phyloP scores from a whole-genome alignment of 371 early-diverging fungal genomes.

The Mucor mucedo region DNA sequence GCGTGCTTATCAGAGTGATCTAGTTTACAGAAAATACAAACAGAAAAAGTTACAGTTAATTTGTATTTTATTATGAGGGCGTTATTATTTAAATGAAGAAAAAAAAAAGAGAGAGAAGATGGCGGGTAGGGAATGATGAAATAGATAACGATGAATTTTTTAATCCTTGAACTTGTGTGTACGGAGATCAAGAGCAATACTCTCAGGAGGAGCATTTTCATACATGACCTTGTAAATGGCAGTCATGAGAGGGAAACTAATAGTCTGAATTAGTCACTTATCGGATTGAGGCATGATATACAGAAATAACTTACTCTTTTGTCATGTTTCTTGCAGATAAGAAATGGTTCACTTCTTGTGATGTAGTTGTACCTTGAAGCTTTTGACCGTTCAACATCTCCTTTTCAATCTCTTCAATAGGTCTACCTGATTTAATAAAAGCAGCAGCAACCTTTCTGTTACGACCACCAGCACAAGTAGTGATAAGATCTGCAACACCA shows the following conservation, averaged over 20 bases:
- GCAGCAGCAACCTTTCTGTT: slow-evolving; percentile 95
- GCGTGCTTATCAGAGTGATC: no score
- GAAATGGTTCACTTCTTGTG: slow-evolving; percentile 85
- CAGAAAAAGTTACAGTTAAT: no score
- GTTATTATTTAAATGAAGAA: background rate
- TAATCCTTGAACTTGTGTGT: slow-evolving; percentile 12
- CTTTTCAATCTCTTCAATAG: slow-evolving; percentile 87
- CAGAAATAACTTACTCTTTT: slow-evolving; percentile 30
- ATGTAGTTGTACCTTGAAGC: slow-evolving; percentile 96
- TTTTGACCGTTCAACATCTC: slow-evolving; percentile 97
- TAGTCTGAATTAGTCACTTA: background rate
- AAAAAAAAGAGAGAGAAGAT: background rate
- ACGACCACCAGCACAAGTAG: slow-evolving; percentile 95
- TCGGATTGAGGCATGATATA: background rate
- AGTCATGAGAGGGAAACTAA: slow-evolving; percentile 82
- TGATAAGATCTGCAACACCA: slow-evolving; percentile 82
- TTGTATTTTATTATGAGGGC: background rate
- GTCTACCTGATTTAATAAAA: slow-evolving; percentile 82
- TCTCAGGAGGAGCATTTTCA: slow-evolving; percentile 54
- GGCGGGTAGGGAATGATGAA: background rate
- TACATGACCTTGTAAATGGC: slow-evolving; percentile 89
- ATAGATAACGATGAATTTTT: background rate
- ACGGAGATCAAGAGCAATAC: slow-evolving; percentile 35
- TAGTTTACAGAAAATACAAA: no score
- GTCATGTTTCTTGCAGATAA: slow-evolving; percentile 65